A percentile compares a stretch with the other conserved stretches of the same genome.
Evolutionary conservation across 768 basidiomycete genomes (phyloP).

Genomic region (Mycena rebaudengoi): DNA sequence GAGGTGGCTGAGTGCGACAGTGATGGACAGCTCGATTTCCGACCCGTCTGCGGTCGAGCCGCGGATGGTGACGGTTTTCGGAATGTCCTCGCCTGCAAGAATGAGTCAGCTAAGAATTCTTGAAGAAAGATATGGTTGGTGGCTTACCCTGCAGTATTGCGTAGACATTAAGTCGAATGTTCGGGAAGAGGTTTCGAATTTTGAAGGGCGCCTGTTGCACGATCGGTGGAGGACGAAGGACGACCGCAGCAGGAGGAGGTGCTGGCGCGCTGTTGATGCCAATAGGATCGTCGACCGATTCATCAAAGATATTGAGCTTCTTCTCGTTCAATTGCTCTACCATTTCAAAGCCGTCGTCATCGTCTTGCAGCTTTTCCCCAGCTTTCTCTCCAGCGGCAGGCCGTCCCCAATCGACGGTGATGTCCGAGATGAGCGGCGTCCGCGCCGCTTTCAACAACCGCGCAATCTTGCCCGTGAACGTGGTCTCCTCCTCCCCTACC

Average conservation of each 20-base stretch:
- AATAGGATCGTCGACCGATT: background rate
- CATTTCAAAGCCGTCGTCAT: slow-evolving; percentile 24
- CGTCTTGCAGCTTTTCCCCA: background rate
- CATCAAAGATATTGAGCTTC: slow-evolving; percentile 23
- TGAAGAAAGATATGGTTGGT: background rate
- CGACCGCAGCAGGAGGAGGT: slow-evolving; percentile 11
- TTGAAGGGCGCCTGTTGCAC: slow-evolving; percentile 23
- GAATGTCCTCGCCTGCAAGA: slow-evolving; percentile 17
- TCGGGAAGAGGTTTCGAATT: slow-evolving; percentile 18
- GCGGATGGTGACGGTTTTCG: slow-evolving; percentile 16
- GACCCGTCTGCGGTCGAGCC: slow-evolving; percentile 23
- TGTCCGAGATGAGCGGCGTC: slow-evolving; percentile 43
- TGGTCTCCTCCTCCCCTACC: slow-evolving; percentile 42
- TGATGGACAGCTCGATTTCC: slow-evolving; percentile 20
- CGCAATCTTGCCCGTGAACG: slow-evolving; percentile 48
- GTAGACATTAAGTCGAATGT: slow-evolving; percentile 13
- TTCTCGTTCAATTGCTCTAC: slow-evolving; percentile 3
- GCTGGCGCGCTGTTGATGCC: background rate
- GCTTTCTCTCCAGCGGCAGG: background rate
- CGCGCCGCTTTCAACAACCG: slow-evolving; percentile 49
- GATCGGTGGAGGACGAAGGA: background rate
- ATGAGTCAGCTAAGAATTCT: background rate
- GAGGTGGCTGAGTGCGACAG: slow-evolving; percentile 20
- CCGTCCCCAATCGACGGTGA: slow-evolving; percentile 48
- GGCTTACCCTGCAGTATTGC: slow-evolving; percentile 25